A percentile compares a stretch with the other conserved stretches of the same genome.
These are phyloP conservation scores for Arctostaphylos glauca DNA, from an alignment of 148 eudicot species.

Conservation along the genomic window DNA sequence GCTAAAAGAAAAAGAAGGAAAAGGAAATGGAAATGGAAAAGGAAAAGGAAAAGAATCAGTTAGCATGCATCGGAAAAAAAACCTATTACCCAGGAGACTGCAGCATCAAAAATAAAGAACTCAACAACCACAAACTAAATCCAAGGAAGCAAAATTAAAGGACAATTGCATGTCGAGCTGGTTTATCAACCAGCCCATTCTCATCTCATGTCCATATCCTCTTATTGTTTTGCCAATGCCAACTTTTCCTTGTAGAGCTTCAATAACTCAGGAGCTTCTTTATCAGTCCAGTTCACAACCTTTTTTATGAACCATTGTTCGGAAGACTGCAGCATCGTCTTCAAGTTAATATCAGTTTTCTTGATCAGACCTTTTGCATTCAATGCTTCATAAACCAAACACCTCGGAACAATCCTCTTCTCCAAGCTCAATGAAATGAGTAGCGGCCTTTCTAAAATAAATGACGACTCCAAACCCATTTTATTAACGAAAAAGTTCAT, in stretches of 20 bases:
- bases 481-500: no score
- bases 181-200: neutral
- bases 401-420: no score
- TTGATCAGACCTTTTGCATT: slow-evolving; percentile 22
- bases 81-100: no score
- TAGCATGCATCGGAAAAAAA: neutral
- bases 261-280: slow-evolving; percentile 27
- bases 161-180: neutral
- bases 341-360: neutral
- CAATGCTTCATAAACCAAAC: no score
- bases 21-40: neutral
- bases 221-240: neutral
- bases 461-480: no score
- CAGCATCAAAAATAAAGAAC: neutral
- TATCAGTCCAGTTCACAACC: neutral
- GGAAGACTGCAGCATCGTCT: neutral
- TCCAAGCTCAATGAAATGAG: no score
- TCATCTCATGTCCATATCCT: neutral
- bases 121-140: neutral
- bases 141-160: neutral
- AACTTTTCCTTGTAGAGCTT: slow-evolving; percentile 14
- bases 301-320: slow-evolving; percentile 1
- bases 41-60: neutral
- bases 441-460: no score
- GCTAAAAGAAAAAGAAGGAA: neutral